phyloP scores from a whole-genome alignment of 192 early-diverging fungal species.

The Thamnidium elegans region DNA sequence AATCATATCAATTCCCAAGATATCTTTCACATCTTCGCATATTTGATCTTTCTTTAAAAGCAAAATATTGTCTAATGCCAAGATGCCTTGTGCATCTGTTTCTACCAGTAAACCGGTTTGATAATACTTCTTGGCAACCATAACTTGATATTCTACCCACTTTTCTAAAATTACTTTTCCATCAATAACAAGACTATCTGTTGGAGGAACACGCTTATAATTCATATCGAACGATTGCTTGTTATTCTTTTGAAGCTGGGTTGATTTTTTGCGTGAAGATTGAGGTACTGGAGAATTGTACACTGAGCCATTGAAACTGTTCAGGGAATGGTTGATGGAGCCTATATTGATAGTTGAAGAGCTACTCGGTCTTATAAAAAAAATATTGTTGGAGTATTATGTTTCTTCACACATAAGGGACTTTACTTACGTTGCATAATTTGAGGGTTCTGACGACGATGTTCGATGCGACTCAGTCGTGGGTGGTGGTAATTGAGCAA shows the following conservation, averaged over 20 bases:
- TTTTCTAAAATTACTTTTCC: conserved; percentile 11
- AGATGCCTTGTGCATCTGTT: conserved; percentile 3
- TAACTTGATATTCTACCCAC: conserved; percentile 4
- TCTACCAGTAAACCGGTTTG: conserved; percentile 2
- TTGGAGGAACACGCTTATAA: conserved; percentile 9
- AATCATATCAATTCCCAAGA: conserved; percentile 9
- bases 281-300: conserved; percentile 5
- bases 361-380: conserved; percentile 7
- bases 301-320: conserved; percentile 9
- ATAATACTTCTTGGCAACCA: conserved; percentile 6
- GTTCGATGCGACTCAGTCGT: conserved; percentile 6
- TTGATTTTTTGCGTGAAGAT: conserved; percentile 4
- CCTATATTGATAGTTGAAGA: conserved; percentile 1
- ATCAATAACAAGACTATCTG: conserved; percentile 8
- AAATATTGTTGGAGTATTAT: conserved; percentile 4
- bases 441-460: too few relatives aligned
- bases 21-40: conserved; percentile 4
- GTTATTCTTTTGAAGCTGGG: conserved; percentile 6
- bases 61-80: conserved; percentile 8
- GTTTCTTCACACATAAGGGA: not conserved
- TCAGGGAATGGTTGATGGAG: conserved; percentile 5
- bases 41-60: conserved; percentile 11
- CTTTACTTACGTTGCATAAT: conserved; percentile 9
- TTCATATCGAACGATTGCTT: conserved; percentile 8
- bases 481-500: conserved; percentile 9